Evolutionary conservation across 2,329 filamentous ascomycete species (phyloP).

Genomic region (Colletotrichum sp.): DNA sequence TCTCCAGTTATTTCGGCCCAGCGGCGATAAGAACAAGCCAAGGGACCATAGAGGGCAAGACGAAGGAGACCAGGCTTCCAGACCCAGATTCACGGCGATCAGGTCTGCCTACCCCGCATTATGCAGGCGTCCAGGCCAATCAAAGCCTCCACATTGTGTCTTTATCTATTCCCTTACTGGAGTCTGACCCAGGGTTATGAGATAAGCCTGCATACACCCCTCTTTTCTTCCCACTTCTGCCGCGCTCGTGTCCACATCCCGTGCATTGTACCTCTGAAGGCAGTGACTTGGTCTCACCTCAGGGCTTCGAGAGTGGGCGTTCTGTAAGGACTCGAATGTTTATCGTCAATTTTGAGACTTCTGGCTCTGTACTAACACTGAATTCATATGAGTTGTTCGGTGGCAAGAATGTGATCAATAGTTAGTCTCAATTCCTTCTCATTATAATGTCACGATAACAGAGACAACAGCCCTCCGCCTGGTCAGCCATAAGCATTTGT

Average conservation of each 20-base stretch:
- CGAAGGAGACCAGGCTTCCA: neutral
- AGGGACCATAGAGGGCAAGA: neutral
- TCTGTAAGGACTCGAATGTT: neutral
- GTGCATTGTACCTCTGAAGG: neutral
- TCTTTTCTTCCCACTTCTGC: neutral
- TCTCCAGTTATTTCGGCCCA: neutral
- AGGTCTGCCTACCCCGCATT: constrained; percentile 3
- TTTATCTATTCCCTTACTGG: neutral
- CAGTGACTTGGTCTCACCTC: neutral
- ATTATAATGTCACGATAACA: neutral
- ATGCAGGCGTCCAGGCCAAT: neutral
- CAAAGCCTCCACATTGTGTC: neutral
- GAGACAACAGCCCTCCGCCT: neutral
- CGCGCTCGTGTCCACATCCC: neutral
- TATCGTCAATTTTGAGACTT: neutral
- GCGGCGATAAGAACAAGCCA: neutral
- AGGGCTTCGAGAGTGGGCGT: neutral
- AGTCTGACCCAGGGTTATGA: neutral
- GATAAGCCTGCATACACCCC: neutral
- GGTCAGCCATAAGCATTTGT: rapidly evolving
- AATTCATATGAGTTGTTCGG: neutral
- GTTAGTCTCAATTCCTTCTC: neutral
- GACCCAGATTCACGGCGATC: neutral
- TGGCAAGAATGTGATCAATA: neutral
- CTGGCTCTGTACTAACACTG: neutral